These are phyloP conservation scores for Apium graveolens DNA, from an alignment of 129 eudicot genomes.

Conservation along the genomic window DNA sequence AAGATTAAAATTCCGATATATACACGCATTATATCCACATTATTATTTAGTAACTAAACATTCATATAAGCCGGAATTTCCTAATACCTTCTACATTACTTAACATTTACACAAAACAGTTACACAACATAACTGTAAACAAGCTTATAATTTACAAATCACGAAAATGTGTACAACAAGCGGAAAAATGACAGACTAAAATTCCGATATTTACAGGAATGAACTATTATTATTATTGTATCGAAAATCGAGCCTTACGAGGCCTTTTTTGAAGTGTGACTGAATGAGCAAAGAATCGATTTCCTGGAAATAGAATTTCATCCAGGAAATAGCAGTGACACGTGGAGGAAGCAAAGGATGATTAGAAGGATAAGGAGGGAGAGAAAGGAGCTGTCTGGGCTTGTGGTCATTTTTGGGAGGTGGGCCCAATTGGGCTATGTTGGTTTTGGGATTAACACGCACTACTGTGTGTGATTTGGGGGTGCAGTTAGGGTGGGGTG, in stretches of 20 bases:
- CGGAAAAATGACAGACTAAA: background rate
- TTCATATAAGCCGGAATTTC: no score
- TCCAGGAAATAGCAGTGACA: background rate
- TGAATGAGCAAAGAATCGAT: background rate
- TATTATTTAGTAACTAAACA: no score
- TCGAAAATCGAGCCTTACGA: background rate
- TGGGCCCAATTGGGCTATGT: conserved; percentile 56
- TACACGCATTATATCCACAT: no score
- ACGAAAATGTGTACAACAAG: no score
- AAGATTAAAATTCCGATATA: background rate
- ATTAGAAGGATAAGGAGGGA: conserved; percentile 60
- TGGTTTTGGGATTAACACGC: conserved; percentile 7
- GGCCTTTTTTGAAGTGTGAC: background rate
- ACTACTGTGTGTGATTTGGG: background rate
- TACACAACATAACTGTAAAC: no score
- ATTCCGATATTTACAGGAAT: no score
- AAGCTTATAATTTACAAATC: no score
- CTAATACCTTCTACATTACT: background rate
- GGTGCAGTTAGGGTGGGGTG: background rate
- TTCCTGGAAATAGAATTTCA: background rate
- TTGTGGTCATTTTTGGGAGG: conserved; percentile 50
- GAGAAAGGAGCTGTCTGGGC: conserved; percentile 72
- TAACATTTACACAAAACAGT: no score
- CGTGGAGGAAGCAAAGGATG: background rate
- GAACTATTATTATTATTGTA: no score